Evolutionary conservation across 306 rosid genomes (phyloP).

Genomic region (Glycine tomentella): DNA sequence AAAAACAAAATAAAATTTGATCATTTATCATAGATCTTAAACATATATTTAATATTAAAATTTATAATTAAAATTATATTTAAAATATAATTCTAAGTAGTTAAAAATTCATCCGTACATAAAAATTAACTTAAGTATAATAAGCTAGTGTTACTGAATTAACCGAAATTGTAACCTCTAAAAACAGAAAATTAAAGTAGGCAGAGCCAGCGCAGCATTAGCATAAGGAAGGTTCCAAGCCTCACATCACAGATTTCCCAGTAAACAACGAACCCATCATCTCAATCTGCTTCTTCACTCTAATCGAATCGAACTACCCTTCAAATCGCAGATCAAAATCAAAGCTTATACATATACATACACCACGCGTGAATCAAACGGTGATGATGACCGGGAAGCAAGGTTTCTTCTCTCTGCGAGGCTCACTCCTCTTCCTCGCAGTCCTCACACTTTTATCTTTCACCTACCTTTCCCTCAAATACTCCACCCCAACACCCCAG

Average conservation of each 20-base stretch:
- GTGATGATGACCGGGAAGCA: constrained; percentile 68
- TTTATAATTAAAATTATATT: too few relatives aligned
- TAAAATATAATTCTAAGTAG: too few relatives aligned
- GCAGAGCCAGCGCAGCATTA: too few relatives aligned
- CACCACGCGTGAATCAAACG: background rate
- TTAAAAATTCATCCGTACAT: too few relatives aligned
- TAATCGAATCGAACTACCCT: too few relatives aligned
- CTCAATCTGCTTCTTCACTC: too few relatives aligned
- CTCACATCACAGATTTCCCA: constrained; percentile 22
- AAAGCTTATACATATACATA: background rate
- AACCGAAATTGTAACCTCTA: background rate
- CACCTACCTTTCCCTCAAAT: constrained; percentile 74
- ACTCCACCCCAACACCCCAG: constrained; percentile 56
- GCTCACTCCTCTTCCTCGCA: constrained; percentile 79
- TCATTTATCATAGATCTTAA: too few relatives aligned
- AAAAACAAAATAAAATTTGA: too few relatives aligned
- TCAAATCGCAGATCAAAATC: background rate
- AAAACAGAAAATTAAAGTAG: background rate
- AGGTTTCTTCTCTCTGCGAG: constrained; percentile 63
- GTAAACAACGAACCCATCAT: background rate
- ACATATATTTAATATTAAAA: too few relatives aligned
- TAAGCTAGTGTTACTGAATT: background rate
- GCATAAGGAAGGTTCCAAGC: constrained; percentile 10
- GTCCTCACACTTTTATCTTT: constrained; percentile 74
- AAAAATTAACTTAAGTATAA: too few relatives aligned